Evolutionary conservation across 139 green algal species (phyloP), one percentile per base, ranked within the genome.

Genomic region (Haematococcus lacustris): DNA sequence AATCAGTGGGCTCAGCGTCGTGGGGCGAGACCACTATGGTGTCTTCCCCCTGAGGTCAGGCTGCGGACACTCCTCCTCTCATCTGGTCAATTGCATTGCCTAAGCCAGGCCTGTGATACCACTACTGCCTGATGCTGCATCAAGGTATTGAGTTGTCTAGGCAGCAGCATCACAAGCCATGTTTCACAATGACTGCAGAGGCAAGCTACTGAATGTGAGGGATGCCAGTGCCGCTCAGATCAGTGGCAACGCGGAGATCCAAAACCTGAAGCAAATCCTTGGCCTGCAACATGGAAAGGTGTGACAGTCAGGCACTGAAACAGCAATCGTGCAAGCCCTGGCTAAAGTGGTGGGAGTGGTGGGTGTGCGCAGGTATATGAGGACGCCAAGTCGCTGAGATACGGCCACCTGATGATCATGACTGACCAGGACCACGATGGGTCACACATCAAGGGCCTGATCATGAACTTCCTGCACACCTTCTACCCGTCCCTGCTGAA

Each of bases 401-500:
- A 99, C 74, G 96, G 96, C 1, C 90, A 97, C 80, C 85, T 99
- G 5, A 99, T 99, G 96, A 99, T 99, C 79, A 99, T 99, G 96
- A 99, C 96, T 0, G 96, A 99, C 78, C 94, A 98, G 89, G 96
- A 99, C 75, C 93, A 98, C 68, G 96, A 99, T 78, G 96, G 96
- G 59, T 96, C 85, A 2, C 96, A 99, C 88, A 99, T 99, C 88
- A 99, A 99, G 86, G 96, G 96, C 40, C 91, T 99, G 9, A 96
- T 99, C 82, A 99, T 99, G 91, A 99, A 99, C 88, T 98, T 97
- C 85, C 78, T 99, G 57, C 94, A 99, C 86, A 84, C 87, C 71
- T 98, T 97, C 87, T 99, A 96, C 86, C 95, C 96, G 34, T 93
- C 89, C 6, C 87, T 99, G 61, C 87, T 99, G 28, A 92, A 88